These are phyloP conservation scores for Cladosporium sp. DNA, from an alignment of 2,329 filamentous ascomycete species.

Conservation along the genomic window DNA sequence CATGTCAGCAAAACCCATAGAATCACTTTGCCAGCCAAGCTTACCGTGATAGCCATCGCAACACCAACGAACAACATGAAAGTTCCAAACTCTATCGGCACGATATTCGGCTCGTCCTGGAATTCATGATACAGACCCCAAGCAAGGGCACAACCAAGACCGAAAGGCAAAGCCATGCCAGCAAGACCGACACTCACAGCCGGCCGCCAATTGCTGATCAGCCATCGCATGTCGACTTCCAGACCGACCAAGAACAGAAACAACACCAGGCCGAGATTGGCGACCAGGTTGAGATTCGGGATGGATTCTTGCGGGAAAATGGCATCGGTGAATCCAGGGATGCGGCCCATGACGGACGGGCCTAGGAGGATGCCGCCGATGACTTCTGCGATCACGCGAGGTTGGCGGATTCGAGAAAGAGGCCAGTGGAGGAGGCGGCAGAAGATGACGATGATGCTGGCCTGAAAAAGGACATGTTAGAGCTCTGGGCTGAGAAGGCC, in stretches of 20 bases:
- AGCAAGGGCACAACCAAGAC: constrained; percentile 72
- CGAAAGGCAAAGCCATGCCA: constrained; percentile 81
- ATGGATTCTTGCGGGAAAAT: constrained; percentile 77
- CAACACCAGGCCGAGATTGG: constrained; percentile 77
- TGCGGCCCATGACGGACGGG: constrained; percentile 81
- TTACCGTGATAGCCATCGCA: constrained; percentile 83
- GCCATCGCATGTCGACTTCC: constrained; percentile 76
- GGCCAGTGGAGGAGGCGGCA: constrained; percentile 73
- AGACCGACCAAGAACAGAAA: constrained; percentile 86
- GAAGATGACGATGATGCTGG: constrained; percentile 69
- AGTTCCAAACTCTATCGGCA: constrained; percentile 57
- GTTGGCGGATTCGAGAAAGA: constrained; percentile 71
- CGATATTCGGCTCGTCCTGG: constrained; percentile 50
- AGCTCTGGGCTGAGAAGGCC: not conserved
- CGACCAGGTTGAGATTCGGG: constrained; percentile 69
- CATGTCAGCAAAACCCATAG: constrained; percentile 7
- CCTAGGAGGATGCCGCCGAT: constrained; percentile 81
- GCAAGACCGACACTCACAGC: constrained; percentile 72
- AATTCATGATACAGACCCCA: constrained; percentile 79
- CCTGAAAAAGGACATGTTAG: constrained; percentile 43
- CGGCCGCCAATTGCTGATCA: constrained; percentile 75
- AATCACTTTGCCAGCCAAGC: constrained; percentile 16
- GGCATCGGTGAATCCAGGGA: constrained; percentile 69
- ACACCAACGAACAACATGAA: constrained; percentile 83
- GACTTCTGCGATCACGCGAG: constrained; percentile 79